Percentiles rank a stretch among this genome's conserved stretches.
phyloP scores from a whole-genome alignment of 1,139 yeast genomes.

The Pichia terricola region DNA sequence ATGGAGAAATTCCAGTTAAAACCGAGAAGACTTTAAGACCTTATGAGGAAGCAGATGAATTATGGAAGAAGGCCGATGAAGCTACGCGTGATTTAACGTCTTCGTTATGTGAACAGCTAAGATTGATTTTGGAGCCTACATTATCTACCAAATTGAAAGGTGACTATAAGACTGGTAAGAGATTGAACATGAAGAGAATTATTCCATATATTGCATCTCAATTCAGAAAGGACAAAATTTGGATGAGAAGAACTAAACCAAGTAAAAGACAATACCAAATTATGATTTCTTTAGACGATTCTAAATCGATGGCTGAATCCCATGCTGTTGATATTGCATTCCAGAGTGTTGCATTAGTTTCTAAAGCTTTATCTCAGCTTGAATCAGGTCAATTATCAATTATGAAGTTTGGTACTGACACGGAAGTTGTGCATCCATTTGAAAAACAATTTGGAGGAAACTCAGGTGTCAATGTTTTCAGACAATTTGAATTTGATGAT shows the following conservation, averaged over 20 bases:
- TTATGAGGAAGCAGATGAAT: constrained; percentile 57
- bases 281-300: constrained; percentile 95
- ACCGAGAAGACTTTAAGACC: constrained; percentile 18
- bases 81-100: constrained; percentile 83
- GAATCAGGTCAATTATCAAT: constrained; percentile 92
- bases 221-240: constrained; percentile 94
- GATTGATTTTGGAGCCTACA: constrained; percentile 91
- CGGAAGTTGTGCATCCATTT: constrained; percentile 83
- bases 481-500: constrained; percentile 87
- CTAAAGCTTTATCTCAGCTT: constrained; percentile 86
- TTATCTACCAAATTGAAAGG: constrained; percentile 89
- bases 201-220: constrained; percentile 97
- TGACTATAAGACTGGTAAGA: constrained; percentile 94
- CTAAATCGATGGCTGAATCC: constrained; percentile 95
- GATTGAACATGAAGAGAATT: constrained; percentile 94
- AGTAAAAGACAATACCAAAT: constrained; percentile 95
- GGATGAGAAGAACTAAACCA: constrained; percentile 97
- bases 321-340: constrained; percentile 84
- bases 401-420: constrained; percentile 81
- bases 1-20: constrained; percentile 21
- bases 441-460: constrained; percentile 76
- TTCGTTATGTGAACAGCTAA: constrained; percentile 81
- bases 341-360: constrained; percentile 88
- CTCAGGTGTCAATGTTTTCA: constrained; percentile 76
- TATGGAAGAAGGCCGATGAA: constrained; percentile 78